These are phyloP conservation scores for Juncus inflexus DNA, from an alignment of 176 grass and related monocot genomes.

Conservation along the genomic window DNA sequence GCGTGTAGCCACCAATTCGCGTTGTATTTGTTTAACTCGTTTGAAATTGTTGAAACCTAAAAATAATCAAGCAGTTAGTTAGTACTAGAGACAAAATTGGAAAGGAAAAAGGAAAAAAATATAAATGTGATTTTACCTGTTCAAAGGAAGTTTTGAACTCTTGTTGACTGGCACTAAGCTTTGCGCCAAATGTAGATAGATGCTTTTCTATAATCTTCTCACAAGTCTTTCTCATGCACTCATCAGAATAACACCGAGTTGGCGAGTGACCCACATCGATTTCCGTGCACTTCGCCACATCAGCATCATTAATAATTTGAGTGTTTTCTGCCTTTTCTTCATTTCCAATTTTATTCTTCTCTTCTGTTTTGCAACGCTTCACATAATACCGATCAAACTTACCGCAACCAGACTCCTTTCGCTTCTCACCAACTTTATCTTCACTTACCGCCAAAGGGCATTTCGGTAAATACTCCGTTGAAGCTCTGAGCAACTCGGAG, in stretches of 20 bases:
- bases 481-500: slow-evolving; percentile 54
- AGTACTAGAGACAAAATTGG: neutral
- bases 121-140: slow-evolving; percentile 43
- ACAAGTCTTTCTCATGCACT: slow-evolving; percentile 77
- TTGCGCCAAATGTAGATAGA: slow-evolving; percentile 62
- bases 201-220: slow-evolving; percentile 72
- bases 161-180: slow-evolving; percentile 53
- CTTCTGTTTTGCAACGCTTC: slow-evolving; percentile 53
- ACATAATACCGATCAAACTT: slow-evolving; percentile 43
- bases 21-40: slow-evolving; percentile 50
- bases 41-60: slow-evolving; percentile 59
- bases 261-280: slow-evolving; percentile 40
- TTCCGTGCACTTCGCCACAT: slow-evolving; percentile 20
- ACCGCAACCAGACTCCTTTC: slow-evolving; percentile 40
- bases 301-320: slow-evolving; percentile 38
- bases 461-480: slow-evolving; percentile 63
- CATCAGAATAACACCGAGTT: slow-evolving; percentile 65
- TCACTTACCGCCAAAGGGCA: slow-evolving; percentile 54
- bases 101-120: slow-evolving; percentile 8
- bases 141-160: slow-evolving; percentile 65
- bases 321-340: slow-evolving; percentile 29
- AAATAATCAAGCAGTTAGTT: neutral
- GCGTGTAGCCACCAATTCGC: slow-evolving; percentile 73
- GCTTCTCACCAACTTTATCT: slow-evolving; percentile 37
- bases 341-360: slow-evolving; percentile 31